Conservation (phyloP, 2,329 filamentous ascomycete species). For the Penicillium sp. region DNA sequence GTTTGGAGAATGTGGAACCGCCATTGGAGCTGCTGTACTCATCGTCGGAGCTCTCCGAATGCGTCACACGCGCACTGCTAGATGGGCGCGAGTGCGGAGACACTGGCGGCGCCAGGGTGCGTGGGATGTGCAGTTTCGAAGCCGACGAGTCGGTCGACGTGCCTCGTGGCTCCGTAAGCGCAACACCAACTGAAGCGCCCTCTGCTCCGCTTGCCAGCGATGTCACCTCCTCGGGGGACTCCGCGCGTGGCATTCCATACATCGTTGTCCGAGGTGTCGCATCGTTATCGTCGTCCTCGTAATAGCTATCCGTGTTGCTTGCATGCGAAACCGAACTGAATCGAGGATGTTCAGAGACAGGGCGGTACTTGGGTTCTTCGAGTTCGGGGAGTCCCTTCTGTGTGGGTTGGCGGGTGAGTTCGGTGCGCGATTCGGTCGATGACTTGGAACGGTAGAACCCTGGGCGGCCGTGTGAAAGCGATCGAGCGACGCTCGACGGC, state of each 20-base stretch:
- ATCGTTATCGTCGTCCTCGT: conserved; percentile 41
- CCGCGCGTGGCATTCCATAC: conserved; percentile 30
- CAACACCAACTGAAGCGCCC: conserved; percentile 19
- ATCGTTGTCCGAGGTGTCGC: conserved; percentile 24
- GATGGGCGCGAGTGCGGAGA: conserved; percentile 43
- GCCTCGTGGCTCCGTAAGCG: conserved; percentile 24
- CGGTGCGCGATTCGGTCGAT: conserved; percentile 49
- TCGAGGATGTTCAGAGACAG: conserved; percentile 69
- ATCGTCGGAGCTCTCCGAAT: conserved; percentile 63
- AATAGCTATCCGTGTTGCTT: conserved; percentile 25
- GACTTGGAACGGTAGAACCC: conserved; percentile 77
- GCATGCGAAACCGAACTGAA: conserved; percentile 59
- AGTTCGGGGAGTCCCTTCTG: conserved; percentile 37
- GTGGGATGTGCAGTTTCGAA: conserved; percentile 38
- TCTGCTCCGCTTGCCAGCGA: conserved; percentile 16
- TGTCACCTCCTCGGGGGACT: conserved; percentile 33
- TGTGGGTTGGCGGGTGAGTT: conserved; percentile 40
- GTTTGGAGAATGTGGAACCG: conserved; percentile 61
- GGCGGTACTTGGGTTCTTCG: conserved; percentile 52
- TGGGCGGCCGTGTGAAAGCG: conserved; percentile 71
- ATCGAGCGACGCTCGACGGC: conserved; percentile 75
- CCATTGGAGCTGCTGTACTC: conserved; percentile 60
- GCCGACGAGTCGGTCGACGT: conserved; percentile 38
- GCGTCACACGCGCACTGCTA: conserved; percentile 57
- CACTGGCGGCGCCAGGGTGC: conserved; percentile 45